phyloP scores from a whole-genome alignment of 208 protist species.

The Spongospora subterranea region DNA sequence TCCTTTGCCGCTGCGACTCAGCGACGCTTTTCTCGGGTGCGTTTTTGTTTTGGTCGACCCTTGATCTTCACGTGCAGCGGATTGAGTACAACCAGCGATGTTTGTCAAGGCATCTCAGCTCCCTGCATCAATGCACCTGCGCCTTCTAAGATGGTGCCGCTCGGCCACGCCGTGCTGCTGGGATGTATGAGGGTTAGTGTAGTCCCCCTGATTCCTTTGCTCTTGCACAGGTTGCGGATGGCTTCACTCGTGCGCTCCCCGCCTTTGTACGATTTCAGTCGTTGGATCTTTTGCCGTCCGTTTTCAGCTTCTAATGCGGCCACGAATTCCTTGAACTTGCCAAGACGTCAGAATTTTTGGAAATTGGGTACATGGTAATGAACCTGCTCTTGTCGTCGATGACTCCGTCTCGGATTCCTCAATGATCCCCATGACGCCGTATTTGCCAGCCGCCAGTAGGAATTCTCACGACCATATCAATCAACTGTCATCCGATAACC shows the following conservation, averaged over 20 bases:
- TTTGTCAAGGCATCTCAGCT: neutral
- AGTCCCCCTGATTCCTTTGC: neutral
- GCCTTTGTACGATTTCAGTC: neutral
- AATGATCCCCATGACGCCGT: neutral
- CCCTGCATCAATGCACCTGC: neutral
- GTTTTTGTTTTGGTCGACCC: too few species aligned
- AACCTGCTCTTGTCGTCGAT: neutral
- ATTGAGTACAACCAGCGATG: too few species aligned
- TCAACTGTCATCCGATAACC: neutral
- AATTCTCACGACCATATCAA: neutral
- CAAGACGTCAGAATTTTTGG: neutral
- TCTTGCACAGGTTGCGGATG: neutral
- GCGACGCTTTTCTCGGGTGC: too few species aligned
- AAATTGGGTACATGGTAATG: neutral
- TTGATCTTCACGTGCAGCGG: too few species aligned
- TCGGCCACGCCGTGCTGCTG: neutral
- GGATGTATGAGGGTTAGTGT: neutral
- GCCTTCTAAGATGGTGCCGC: neutral
- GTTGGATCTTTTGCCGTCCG: neutral
- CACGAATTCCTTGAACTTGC: neutral
- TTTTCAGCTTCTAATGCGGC: neutral
- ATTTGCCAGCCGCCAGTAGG: neutral
- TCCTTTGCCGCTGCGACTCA: too few species aligned
- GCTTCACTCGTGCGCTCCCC: neutral
- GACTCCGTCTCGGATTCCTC: neutral